phyloP scores from a whole-genome alignment of 1,284 basidiomycete genomes.

The Coriolopsis trogii region DNA sequence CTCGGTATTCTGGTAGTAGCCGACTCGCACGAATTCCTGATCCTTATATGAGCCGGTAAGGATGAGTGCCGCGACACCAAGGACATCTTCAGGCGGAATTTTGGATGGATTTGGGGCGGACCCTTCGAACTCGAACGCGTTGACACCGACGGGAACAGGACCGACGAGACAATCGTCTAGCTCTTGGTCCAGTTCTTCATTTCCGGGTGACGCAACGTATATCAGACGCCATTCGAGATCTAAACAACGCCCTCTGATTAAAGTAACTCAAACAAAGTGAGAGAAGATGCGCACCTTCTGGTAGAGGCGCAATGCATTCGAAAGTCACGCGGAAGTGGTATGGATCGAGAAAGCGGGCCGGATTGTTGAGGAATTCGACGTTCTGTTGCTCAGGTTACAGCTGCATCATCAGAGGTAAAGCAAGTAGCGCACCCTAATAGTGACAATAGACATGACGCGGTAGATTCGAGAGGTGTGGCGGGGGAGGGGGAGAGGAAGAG shows the following conservation, averaged over 20 bases:
- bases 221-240: conserved; percentile 98
- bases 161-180: conserved; percentile 96
- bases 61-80: conserved; percentile 91
- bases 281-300: conserved; percentile 67
- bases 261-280: neutral
- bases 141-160: conserved; percentile 92
- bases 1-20: conserved; percentile 99
- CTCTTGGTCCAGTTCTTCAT: conserved; percentile 93
- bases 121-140: conserved; percentile 96
- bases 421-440: conserved; percentile 46
- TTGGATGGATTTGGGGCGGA: conserved; percentile 69
- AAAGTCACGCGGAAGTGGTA: conserved; percentile 98
- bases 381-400: conserved; percentile 48
- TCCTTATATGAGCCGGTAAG: conserved; percentile 90
- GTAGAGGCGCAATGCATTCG: conserved; percentile 92
- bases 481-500: neutral
- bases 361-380: conserved; percentile 91
- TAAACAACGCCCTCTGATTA: conserved; percentile 33
- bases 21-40: conserved; percentile 97
- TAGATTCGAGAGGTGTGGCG: neutral
- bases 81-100: conserved; percentile 83
- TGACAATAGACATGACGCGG: conserved; percentile 63
- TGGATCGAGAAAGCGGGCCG: conserved; percentile 87
- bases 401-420: neutral
- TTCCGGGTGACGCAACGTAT: conserved; percentile 94